phyloP scores from a whole-genome alignment of 2,329 filamentous ascomycete species.

The Ilyonectria sp. region DNA sequence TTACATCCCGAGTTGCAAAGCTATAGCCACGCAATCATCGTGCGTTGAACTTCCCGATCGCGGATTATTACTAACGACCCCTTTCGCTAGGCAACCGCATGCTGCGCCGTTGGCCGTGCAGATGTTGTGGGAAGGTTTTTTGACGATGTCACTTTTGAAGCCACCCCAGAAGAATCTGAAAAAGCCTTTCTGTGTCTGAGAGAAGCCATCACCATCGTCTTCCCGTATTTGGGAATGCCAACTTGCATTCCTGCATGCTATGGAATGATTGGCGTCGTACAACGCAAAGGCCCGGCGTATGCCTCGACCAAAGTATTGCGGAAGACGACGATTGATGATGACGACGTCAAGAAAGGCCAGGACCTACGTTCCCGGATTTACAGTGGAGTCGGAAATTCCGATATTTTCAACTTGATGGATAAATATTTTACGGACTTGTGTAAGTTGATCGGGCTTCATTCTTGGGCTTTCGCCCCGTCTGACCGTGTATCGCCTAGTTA shows the following conservation, averaged over 20 bases:
- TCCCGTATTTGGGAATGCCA: conserved; percentile 37
- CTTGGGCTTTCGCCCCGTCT: background rate
- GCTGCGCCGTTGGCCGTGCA: conserved; percentile 35
- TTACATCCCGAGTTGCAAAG: conserved; percentile 16
- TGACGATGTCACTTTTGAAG: conserved; percentile 33
- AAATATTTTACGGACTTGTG: conserved; percentile 38
- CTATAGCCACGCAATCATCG: conserved; percentile 30
- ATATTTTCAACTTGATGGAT: conserved; percentile 35
- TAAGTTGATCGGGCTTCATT: background rate
- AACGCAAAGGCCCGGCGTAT: conserved; percentile 31
- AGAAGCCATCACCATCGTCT: conserved; percentile 37
- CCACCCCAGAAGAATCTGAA: conserved; percentile 25
- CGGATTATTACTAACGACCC: background rate
- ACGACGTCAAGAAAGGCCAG: conserved; percentile 23
- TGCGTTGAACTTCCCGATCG: background rate
- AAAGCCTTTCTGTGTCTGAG: conserved; percentile 25
- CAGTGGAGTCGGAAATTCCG: conserved; percentile 34
- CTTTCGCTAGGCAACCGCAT: conserved; percentile 27
- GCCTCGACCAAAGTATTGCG: conserved; percentile 32
- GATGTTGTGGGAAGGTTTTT: conserved; percentile 34
- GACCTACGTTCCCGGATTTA: conserved; percentile 34
- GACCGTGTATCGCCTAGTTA: conserved; percentile 15
- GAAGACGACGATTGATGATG: conserved; percentile 31
- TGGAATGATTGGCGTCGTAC: conserved; percentile 38
- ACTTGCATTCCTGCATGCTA: conserved; percentile 39